Evolutionary conservation across 2,329 filamentous ascomycete genomes (phyloP).

Genomic region (Polytolypa hystricis): DNA sequence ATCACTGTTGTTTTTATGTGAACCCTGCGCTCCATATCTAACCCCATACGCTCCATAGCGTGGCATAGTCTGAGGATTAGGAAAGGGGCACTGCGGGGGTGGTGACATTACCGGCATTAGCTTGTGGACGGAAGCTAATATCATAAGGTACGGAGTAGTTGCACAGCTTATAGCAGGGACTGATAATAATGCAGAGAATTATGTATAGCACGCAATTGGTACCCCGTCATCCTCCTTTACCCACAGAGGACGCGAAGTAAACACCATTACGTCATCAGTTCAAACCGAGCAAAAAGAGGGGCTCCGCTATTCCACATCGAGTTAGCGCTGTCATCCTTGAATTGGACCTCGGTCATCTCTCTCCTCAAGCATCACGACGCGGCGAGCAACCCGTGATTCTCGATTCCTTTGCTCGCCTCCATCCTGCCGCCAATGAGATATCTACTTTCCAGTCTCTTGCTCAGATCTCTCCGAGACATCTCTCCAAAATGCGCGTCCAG

Average conservation of each 20-base stretch:
- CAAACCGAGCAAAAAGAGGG: background rate
- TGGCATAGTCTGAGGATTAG: too few species aligned
- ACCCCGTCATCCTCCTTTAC: too few species aligned
- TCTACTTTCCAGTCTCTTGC: background rate
- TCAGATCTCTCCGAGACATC: slow-evolving; percentile 6
- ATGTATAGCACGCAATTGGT: too few species aligned
- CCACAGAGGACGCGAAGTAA: too few species aligned
- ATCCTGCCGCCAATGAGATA: background rate
- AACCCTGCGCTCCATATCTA: background rate
- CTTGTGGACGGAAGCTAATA: too few species aligned
- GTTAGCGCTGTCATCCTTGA: background rate
- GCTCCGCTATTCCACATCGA: background rate
- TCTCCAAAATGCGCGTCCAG: slow-evolving; percentile 1
- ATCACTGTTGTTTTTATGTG: background rate
- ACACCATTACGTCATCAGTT: too few species aligned
- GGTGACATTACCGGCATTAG: too few species aligned
- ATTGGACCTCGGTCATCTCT: background rate
- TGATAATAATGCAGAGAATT: too few species aligned
- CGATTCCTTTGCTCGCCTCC: background rate
- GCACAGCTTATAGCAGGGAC: too few species aligned
- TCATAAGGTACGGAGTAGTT: too few species aligned
- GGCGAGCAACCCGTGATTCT: background rate
- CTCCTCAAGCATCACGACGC: background rate
- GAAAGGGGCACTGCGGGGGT: too few species aligned
- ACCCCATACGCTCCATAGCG: too few species aligned